These are phyloP conservation scores for Botrytis galanthina DNA, from an alignment of 2,329 filamentous ascomycete species.

Conservation along the genomic window DNA sequence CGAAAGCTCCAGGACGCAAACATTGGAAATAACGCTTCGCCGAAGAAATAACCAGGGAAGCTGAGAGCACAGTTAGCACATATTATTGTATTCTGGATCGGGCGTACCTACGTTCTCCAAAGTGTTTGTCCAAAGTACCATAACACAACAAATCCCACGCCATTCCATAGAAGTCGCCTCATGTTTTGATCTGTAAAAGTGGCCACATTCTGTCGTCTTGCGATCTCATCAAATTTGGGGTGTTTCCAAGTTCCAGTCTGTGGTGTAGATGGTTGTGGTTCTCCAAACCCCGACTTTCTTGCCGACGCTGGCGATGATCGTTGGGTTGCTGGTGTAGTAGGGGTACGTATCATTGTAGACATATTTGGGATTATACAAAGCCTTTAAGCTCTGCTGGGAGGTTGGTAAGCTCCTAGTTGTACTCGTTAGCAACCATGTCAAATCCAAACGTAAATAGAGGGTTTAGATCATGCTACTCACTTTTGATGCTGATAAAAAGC, in stretches of 20 bases:
- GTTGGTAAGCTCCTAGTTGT: neutral
- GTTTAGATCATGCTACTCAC: neutral
- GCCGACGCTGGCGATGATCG: constrained; percentile 6
- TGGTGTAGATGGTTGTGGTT: constrained; percentile 15
- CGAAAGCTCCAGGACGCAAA: constrained; percentile 42
- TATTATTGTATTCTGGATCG: neutral
- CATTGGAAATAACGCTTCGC: constrained; percentile 28
- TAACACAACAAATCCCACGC: constrained; percentile 50
- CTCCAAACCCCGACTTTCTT: constrained; percentile 5
- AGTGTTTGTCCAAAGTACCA: constrained; percentile 45
- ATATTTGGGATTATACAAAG: constrained; percentile 21
- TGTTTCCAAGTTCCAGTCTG: constrained; percentile 81
- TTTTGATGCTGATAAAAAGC: neutral
- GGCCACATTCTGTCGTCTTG: constrained; percentile 71
- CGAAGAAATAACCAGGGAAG: constrained; percentile 33
- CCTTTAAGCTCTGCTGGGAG: neutral
- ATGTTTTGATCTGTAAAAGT: constrained; percentile 79
- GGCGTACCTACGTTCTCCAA: constrained; percentile 29
- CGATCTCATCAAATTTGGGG: constrained; percentile 84
- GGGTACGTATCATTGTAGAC: constrained; percentile 29
- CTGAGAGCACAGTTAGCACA: constrained; percentile 27
- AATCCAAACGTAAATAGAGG: neutral
- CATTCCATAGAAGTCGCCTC: constrained; percentile 66
- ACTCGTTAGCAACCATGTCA: neutral
- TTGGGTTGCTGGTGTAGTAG: constrained; percentile 31